These are phyloP conservation scores for Globisporangium parvum DNA, from an alignment of 352 stramenopile genomes.

Conservation along the genomic window DNA sequence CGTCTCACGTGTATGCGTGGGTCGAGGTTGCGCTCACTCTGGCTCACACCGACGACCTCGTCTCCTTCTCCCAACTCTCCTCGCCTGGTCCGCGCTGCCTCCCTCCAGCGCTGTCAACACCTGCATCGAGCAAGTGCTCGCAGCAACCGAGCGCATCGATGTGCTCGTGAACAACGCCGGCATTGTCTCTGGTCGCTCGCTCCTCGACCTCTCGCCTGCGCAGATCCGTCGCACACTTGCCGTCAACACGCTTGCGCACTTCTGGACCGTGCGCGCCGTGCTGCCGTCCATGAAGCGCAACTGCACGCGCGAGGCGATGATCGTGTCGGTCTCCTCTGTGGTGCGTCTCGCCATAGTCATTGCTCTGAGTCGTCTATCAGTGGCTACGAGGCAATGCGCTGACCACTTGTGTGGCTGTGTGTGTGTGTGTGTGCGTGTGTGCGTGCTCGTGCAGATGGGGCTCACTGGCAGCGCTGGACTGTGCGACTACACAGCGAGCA, in stretches of 20 bases:
- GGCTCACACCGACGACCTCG: too few relatives aligned
- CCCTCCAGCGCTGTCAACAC: slow-evolving; percentile 24
- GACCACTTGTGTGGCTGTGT: too few relatives aligned
- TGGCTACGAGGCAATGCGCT: background rate
- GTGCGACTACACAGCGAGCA: slow-evolving; percentile 74
- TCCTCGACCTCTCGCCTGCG: slow-evolving; percentile 30
- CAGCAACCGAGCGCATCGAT: slow-evolving; percentile 31
- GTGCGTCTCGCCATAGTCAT: slow-evolving; percentile 15
- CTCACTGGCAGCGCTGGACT: slow-evolving; percentile 56
- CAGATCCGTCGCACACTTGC: slow-evolving; percentile 49
- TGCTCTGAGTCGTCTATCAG: background rate
- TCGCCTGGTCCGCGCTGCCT: background rate
- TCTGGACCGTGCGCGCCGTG: slow-evolving; percentile 58
- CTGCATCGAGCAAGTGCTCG: slow-evolving; percentile 23
- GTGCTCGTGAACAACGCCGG: slow-evolving; percentile 64
- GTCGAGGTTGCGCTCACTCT: too few relatives aligned
- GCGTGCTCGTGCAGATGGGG: slow-evolving; percentile 46
- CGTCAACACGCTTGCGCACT: slow-evolving; percentile 69
- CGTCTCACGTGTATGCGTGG: background rate
- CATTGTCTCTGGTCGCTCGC: slow-evolving; percentile 33
- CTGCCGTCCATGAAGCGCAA: slow-evolving; percentile 59
- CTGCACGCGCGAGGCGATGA: slow-evolving; percentile 23
- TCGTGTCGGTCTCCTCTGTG: slow-evolving; percentile 76
- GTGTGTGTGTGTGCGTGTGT: background rate
- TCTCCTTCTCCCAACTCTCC: too few relatives aligned